Percentiles rank a stretch among this genome's conserved stretches.
These are phyloP conservation scores for Aspergillus egyptiacus DNA, from an alignment of 495 filamentous ascomycete genomes.

Conservation along the genomic window DNA sequence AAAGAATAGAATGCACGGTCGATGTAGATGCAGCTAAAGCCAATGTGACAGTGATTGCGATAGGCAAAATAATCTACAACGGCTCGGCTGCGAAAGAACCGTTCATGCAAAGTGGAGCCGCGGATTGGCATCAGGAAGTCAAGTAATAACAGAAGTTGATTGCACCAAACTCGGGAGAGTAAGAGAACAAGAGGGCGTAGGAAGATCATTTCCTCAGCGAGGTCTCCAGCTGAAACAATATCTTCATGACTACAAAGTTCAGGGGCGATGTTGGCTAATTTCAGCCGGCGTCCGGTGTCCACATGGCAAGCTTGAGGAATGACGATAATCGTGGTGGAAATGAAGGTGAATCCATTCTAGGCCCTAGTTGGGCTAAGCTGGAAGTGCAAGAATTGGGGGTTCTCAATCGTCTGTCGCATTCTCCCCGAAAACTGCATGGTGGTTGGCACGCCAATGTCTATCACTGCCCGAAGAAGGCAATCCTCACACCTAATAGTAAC, in stretches of 20 bases:
- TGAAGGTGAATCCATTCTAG: constrained; percentile 4
- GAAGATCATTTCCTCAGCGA: constrained; percentile 13
- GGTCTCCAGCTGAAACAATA: neutral
- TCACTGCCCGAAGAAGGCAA: constrained; percentile 22
- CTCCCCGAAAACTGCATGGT: constrained; percentile 14
- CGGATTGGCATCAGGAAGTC: constrained; percentile 5
- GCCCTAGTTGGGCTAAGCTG: constrained; percentile 12
- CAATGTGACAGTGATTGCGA: constrained; percentile 16
- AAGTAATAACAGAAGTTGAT: constrained; percentile 8
- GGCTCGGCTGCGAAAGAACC: constrained; percentile 15
- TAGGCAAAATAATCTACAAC: constrained; percentile 18
- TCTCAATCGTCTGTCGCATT: constrained; percentile 11
- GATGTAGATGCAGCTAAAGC: constrained; percentile 15
- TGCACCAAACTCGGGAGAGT: constrained; percentile 6
- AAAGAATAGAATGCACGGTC: constrained; percentile 3
- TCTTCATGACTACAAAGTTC: constrained; percentile 1
- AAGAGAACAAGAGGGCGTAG: neutral
- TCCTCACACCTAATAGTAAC: constrained; percentile 13
- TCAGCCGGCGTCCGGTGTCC: neutral
- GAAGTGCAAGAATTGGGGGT: constrained; percentile 8
- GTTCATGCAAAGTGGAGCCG: constrained; percentile 22
- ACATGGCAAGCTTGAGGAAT: constrained; percentile 10
- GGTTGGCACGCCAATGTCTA: constrained; percentile 18
- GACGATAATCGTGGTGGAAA: constrained; percentile 14
- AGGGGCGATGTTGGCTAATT: constrained; percentile 9